These are phyloP conservation scores for Brassica cretica DNA, from an alignment of 345 rosid species.

Conservation along the genomic window DNA sequence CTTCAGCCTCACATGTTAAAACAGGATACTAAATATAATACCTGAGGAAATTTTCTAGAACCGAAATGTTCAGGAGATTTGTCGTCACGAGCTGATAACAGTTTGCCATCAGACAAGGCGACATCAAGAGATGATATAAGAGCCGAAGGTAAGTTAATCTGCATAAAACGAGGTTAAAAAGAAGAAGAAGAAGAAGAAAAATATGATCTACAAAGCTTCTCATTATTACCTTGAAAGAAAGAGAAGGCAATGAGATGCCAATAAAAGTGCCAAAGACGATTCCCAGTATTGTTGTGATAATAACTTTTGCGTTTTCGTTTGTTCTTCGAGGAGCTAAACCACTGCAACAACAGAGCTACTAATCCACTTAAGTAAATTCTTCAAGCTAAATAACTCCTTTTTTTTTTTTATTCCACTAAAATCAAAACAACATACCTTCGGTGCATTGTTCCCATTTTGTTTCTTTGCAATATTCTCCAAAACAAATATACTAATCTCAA, in stretches of 20 bases:
- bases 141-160: slow-evolving; percentile 68
- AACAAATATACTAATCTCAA: neutral
- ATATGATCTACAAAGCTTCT: neutral
- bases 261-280: slow-evolving; percentile 65
- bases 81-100: slow-evolving; percentile 19
- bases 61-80: slow-evolving; percentile 42
- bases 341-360: slow-evolving; percentile 48
- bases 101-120: slow-evolving; percentile 37
- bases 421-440: slow-evolving; percentile 52
- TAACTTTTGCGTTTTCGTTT: slow-evolving; percentile 50
- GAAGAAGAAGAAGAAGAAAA: neutral
- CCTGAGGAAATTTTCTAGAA: slow-evolving; percentile 49
- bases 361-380: slow-evolving; percentile 27
- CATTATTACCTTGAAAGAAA: slow-evolving; percentile 59
- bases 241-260: slow-evolving; percentile 67
- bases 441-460: slow-evolving; percentile 50
- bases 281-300: slow-evolving; percentile 60
- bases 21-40: slow-evolving; percentile 8
- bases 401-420: neutral
- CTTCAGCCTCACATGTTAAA: no score
- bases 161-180: slow-evolving; percentile 2
- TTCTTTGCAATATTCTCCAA: slow-evolving; percentile 13
- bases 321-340: slow-evolving; percentile 57
- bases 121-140: slow-evolving; percentile 51
- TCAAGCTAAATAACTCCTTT: neutral